A percentile compares a stretch with the other conserved stretches of the same genome.
These are phyloP conservation scores for Wickerhamomyces bovis DNA, from an alignment of 805 yeast genomes.

Conservation along the genomic window DNA sequence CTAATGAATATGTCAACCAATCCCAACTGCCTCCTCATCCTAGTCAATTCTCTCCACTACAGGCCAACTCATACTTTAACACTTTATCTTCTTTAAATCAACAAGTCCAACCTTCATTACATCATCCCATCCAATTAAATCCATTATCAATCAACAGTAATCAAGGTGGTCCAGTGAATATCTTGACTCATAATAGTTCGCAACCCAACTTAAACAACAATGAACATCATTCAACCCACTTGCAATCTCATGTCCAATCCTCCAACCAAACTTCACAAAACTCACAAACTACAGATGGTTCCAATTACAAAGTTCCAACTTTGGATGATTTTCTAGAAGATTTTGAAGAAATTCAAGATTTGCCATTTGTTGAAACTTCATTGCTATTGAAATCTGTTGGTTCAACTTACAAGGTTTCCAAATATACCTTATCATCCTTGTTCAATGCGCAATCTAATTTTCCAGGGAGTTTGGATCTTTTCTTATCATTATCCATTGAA, in stretches of 20 bases:
- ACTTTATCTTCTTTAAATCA: neutral
- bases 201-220: neutral
- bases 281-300: neutral
- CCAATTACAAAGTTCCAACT: slow-evolving; percentile 11
- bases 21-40: neutral
- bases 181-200: neutral
- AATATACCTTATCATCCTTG: slow-evolving; percentile 12
- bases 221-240: neutral
- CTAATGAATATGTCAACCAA: neutral
- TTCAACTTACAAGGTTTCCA: slow-evolving; percentile 10
- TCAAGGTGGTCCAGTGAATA: slow-evolving; percentile 4
- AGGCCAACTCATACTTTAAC: slow-evolving; percentile 4
- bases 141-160: neutral
- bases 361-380: slow-evolving; percentile 12
- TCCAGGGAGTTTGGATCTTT: slow-evolving; percentile 19
- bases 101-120: neutral
- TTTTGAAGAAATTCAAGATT: slow-evolving; percentile 17
- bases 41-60: slow-evolving; percentile 3
- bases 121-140: neutral
- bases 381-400: slow-evolving; percentile 15
- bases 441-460: slow-evolving; percentile 16
- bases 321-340: slow-evolving; percentile 21
- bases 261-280: neutral
- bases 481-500: slow-evolving; percentile 16
- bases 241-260: neutral